These are phyloP conservation scores for Phytophthora kernoviae DNA, from an alignment of 352 stramenopile species.

Conservation along the genomic window DNA sequence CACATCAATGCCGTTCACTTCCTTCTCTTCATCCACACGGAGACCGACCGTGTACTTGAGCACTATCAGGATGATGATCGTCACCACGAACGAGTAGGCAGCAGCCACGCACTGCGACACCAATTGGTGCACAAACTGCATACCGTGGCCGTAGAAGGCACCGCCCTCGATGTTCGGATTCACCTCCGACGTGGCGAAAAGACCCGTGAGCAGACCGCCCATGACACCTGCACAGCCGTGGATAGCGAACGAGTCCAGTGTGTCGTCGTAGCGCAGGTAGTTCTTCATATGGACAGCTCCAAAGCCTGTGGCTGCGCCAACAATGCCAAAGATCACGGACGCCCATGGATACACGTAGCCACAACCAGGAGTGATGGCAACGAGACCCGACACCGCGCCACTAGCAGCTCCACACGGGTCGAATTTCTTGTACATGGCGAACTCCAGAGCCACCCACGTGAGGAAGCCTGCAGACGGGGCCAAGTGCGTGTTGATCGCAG, in stretches of 20 bases:
- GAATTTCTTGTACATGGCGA: slow-evolving; percentile 47
- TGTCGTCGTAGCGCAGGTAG: slow-evolving; percentile 72
- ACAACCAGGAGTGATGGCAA: slow-evolving; percentile 67
- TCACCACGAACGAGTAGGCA: slow-evolving; percentile 61
- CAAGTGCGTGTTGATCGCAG: slow-evolving; percentile 74
- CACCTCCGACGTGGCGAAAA: slow-evolving; percentile 61
- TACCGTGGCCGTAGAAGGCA: slow-evolving; percentile 52
- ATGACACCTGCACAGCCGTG: slow-evolving; percentile 65
- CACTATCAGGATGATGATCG: slow-evolving; percentile 62
- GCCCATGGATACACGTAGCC: slow-evolving; percentile 69
- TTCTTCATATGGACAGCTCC: slow-evolving; percentile 62
- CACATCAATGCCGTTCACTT: slow-evolving; percentile 74
- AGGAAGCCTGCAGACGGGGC: slow-evolving; percentile 61
- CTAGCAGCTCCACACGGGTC: slow-evolving; percentile 64
- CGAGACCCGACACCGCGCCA: slow-evolving; percentile 67
- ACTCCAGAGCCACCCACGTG: slow-evolving; percentile 68
- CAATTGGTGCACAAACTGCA: slow-evolving; percentile 56
- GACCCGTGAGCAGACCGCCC: slow-evolving; percentile 61
- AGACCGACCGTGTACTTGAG: slow-evolving; percentile 73
- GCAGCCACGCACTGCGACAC: slow-evolving; percentile 51
- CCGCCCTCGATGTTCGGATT: slow-evolving; percentile 56
- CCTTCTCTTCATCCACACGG: slow-evolving; percentile 73
- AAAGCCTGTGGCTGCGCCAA: slow-evolving; percentile 56
- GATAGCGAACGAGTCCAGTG: slow-evolving; percentile 76
- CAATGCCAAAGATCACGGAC: slow-evolving; percentile 68